These are phyloP conservation scores for Rosa rugosa DNA, from an alignment of 306 rosid genomes.

Conservation along the genomic window DNA sequence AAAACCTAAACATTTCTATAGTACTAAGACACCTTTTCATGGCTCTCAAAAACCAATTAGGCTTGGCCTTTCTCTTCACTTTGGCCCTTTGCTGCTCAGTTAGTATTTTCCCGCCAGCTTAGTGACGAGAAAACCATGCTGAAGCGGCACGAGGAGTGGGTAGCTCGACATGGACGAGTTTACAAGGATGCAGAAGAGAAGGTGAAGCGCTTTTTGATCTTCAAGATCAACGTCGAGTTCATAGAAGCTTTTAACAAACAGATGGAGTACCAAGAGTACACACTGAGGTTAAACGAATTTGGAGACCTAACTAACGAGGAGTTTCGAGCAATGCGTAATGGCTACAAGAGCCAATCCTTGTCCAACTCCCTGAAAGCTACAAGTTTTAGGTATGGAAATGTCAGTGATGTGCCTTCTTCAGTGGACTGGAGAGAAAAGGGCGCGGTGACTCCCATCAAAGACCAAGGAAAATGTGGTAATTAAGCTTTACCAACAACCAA, in stretches of 20 bases:
- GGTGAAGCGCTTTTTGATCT: constrained; percentile 29
- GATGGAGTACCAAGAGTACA: constrained; percentile 22
- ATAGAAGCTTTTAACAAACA: constrained; percentile 29
- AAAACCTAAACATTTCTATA: neutral
- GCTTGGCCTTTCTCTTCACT: neutral
- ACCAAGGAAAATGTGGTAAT: constrained; percentile 44
- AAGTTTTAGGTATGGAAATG: constrained; percentile 36
- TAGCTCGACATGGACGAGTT: constrained; percentile 19
- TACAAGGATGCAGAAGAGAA: constrained; percentile 28
- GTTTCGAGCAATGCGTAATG: constrained; percentile 27
- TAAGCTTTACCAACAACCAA: neutral
- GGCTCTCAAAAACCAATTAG: neutral
- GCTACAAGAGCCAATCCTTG: constrained; percentile 19
- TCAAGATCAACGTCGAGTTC: constrained; percentile 30
- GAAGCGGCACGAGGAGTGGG: constrained; percentile 41
- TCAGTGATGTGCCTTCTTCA: constrained; percentile 22
- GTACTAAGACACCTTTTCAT: neutral
- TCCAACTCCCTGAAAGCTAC: constrained; percentile 30
- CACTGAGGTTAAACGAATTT: constrained; percentile 26
- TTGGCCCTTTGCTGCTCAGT: neutral
- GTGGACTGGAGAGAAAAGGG: constrained; percentile 42
- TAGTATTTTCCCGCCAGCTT: neutral
- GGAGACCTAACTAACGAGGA: constrained; percentile 46
- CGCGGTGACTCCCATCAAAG: constrained; percentile 36
- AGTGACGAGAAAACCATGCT: neutral